Percentiles rank a stretch among this genome's conserved stretches.
Evolutionary conservation across 768 basidiomycete genomes (phyloP).

Genomic region (Mycena rosella): DNA sequence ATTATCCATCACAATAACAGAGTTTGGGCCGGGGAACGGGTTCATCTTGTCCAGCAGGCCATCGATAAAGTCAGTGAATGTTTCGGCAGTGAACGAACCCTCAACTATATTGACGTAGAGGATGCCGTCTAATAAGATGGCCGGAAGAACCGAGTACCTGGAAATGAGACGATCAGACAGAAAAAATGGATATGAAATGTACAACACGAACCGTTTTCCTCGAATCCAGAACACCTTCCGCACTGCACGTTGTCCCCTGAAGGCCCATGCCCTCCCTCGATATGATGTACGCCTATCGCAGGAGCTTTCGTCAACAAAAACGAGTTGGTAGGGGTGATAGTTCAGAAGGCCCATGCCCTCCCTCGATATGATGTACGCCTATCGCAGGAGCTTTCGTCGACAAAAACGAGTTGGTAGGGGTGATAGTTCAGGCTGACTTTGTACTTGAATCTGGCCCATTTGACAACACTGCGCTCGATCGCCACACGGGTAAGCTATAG

Average conservation of each 20-base stretch:
- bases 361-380: constrained; percentile 39
- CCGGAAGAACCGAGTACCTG: constrained; percentile 50
- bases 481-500: constrained; percentile 32
- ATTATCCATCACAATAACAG: constrained; percentile 22
- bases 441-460: constrained; percentile 26
- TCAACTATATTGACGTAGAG: constrained; percentile 43
- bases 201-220: no score
- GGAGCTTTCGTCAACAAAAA: constrained; percentile 51
- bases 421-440: constrained; percentile 32
- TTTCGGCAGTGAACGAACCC: constrained; percentile 40
- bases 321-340: constrained; percentile 40
- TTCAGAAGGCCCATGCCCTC: constrained; percentile 44
- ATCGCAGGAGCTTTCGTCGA: constrained; percentile 49
- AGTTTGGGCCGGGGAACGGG: constrained; percentile 4
- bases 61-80: constrained; percentile 30
- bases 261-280: constrained; percentile 43
- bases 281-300: constrained; percentile 43
- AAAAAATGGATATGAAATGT: background rate
- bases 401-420: constrained; percentile 46
- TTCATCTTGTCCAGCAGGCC: constrained; percentile 40
- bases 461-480: constrained; percentile 36
- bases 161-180: background rate
- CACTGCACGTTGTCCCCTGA: constrained; percentile 37
- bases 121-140: constrained; percentile 50
- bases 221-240: constrained; percentile 41